A percentile compares a stretch with the other conserved stretches of the same genome.
Evolutionary conservation across 2,329 filamentous ascomycete species (phyloP).

Genomic region (Diaporthe batatas): DNA sequence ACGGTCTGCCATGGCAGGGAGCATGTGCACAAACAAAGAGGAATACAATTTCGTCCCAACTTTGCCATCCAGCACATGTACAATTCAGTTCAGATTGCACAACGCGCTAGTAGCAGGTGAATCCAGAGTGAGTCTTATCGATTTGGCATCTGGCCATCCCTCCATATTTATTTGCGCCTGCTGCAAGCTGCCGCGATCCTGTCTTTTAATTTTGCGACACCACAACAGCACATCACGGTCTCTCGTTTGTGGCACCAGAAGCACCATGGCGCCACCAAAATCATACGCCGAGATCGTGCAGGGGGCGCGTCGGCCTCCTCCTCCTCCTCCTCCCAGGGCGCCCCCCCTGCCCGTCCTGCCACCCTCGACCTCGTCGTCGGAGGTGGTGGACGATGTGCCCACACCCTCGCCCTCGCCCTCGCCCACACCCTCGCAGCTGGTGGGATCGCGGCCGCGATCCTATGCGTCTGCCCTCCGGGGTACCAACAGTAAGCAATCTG

Average conservation of each 20-base stretch:
- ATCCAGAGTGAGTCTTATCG: too few species aligned
- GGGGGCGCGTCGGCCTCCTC: background rate
- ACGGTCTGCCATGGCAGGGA: background rate
- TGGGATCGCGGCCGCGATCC: background rate
- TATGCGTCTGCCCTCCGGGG: constrained; percentile 31
- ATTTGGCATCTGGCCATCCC: background rate
- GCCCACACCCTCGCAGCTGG: background rate
- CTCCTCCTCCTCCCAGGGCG: background rate
- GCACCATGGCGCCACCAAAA: constrained; percentile 4
- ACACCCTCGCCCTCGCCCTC: too few species aligned
- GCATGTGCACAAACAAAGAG: background rate
- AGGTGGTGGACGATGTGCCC: background rate
- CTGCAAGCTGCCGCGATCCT: background rate
- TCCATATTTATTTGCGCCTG: background rate
- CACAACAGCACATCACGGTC: background rate
- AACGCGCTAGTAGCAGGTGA: background rate
- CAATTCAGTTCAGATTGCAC: background rate
- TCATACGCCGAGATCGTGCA: constrained; percentile 22
- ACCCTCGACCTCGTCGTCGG: constrained; percentile 21
- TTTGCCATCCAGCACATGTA: background rate
- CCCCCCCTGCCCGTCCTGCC: constrained; percentile 4
- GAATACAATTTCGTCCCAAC: constrained; percentile 5
- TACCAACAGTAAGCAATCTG: constrained; percentile 13
- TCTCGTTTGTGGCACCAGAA: background rate
- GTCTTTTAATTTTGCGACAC: background rate